Conservation (phyloP, 129 eudicot genomes). For the Chrysanthemum seticuspe region DNA sequence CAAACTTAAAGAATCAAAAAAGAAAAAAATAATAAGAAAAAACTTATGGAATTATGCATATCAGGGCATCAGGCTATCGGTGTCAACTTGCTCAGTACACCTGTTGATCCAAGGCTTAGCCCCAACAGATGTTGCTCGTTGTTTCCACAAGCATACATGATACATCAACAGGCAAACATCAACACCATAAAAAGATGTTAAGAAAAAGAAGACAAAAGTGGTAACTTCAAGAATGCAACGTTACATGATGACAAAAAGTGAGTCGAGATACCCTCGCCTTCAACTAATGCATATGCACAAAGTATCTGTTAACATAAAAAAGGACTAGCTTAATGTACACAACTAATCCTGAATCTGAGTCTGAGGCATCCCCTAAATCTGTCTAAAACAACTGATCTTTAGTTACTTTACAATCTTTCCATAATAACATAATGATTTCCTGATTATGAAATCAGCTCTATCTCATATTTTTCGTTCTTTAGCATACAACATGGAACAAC, state of each 20-base stretch:
- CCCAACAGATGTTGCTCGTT: too few species aligned
- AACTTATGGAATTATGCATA: too few species aligned
- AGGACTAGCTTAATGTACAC: slow-evolving; percentile 30
- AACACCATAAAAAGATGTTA: too few species aligned
- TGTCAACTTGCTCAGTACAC: too few species aligned
- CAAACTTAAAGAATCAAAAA: too few species aligned
- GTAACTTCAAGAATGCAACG: not conserved
- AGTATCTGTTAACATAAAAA: not conserved
- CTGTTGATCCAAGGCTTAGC: too few species aligned
- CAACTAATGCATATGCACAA: slow-evolving; percentile 20
- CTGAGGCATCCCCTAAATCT: not conserved
- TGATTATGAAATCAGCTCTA: slow-evolving; percentile 18
- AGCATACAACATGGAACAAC: slow-evolving; percentile 24
- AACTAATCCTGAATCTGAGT: slow-evolving; percentile 25
- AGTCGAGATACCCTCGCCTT: not conserved
- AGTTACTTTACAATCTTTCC: slow-evolving; percentile 16
- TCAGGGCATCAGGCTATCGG: too few species aligned
- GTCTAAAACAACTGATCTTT: slow-evolving; percentile 22
- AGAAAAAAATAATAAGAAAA: too few species aligned
- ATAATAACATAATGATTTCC: slow-evolving; percentile 10
- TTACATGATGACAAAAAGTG: not conserved
- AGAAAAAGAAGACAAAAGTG: too few species aligned
- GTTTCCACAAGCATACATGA: not conserved
- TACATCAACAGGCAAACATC: not conserved
- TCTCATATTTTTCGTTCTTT: not conserved